These are phyloP conservation scores for Yamadazyma spencermartinsiae DNA, from an alignment of 1,139 yeast species.

Conservation along the genomic window DNA sequence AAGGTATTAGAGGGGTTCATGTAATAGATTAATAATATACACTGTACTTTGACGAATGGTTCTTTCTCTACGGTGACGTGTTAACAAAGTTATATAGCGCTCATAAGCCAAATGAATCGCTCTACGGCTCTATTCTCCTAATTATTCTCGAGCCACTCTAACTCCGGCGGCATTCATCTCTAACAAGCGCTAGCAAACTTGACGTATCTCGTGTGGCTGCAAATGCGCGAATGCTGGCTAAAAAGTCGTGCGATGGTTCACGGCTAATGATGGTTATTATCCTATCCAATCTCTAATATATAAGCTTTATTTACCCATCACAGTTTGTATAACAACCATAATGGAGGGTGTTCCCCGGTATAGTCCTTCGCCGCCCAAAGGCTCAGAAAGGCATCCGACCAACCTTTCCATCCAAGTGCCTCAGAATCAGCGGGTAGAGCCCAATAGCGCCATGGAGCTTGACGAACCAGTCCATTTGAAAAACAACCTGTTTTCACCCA, in stretches of 20 bases:
- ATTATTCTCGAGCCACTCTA: too few species aligned
- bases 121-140: too few species aligned
- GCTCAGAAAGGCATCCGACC: conserved; percentile 2
- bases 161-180: too few species aligned
- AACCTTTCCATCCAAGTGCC: conserved; percentile 9
- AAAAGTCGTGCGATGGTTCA: neutral
- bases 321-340: neutral
- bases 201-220: neutral
- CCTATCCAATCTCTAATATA: too few species aligned
- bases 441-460: neutral
- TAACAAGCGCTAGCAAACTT: too few species aligned
- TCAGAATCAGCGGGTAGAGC: neutral
- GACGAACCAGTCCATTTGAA: neutral
- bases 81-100: too few species aligned
- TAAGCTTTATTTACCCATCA: too few species aligned
- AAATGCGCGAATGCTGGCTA: neutral
- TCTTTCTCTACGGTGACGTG: too few species aligned
- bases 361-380: conserved; percentile 9
- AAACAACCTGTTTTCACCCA: conserved; percentile 6
- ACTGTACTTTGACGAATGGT: too few species aligned
- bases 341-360: neutral
- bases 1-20: conserved; percentile 80
- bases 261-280: too few species aligned
- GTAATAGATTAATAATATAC: conserved; percentile 14
- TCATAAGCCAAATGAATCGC: too few species aligned